Conservation (phyloP, 2,329 filamentous ascomycete genomes). For the Parastagonospora nodorum region DNA sequence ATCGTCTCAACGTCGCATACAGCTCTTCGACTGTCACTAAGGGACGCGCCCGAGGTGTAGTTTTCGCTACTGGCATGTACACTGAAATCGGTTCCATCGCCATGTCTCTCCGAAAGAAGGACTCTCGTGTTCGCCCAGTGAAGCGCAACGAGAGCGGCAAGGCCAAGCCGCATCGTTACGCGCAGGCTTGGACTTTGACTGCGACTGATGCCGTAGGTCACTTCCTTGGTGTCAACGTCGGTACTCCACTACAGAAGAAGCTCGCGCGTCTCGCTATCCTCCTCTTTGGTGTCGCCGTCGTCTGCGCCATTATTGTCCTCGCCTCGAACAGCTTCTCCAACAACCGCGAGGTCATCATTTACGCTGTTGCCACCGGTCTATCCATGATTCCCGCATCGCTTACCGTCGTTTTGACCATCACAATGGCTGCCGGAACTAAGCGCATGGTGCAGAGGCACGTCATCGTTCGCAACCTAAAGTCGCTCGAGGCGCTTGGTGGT, state of each 20-base stretch:
- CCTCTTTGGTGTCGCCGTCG: conserved; percentile 37
- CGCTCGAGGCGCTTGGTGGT: conserved; percentile 44
- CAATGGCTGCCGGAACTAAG: conserved; percentile 45
- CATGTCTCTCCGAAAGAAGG: conserved; percentile 63
- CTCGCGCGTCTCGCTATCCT: conserved; percentile 40
- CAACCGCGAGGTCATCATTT: conserved; percentile 46
- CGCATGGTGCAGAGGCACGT: conserved; percentile 43
- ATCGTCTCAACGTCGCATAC: conserved; percentile 71
- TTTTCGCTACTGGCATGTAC: conserved; percentile 69
- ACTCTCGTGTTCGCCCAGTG: conserved; percentile 41
- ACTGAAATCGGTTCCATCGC: conserved; percentile 77
- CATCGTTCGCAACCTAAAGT: conserved; percentile 43
- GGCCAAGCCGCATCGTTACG: conserved; percentile 40
- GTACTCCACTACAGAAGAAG: conserved; percentile 46
- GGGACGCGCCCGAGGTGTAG: conserved; percentile 69
- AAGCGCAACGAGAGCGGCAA: conserved; percentile 46
- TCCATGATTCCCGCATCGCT: conserved; percentile 45
- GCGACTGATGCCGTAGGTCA: conserved; percentile 43
- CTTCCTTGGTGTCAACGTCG: conserved; percentile 48
- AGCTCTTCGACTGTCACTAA: conserved; percentile 72
- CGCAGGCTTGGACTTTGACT: conserved; percentile 59
- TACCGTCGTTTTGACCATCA: conserved; percentile 45
- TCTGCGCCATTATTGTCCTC: conserved; percentile 44
- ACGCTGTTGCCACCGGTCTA: conserved; percentile 44
- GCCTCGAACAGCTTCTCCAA: conserved; percentile 43